Evolutionary conservation across 129 eudicot species (phyloP), one percentile per base, ranked within the genome.

Genomic region (Scalesia atractyloides): DNA sequence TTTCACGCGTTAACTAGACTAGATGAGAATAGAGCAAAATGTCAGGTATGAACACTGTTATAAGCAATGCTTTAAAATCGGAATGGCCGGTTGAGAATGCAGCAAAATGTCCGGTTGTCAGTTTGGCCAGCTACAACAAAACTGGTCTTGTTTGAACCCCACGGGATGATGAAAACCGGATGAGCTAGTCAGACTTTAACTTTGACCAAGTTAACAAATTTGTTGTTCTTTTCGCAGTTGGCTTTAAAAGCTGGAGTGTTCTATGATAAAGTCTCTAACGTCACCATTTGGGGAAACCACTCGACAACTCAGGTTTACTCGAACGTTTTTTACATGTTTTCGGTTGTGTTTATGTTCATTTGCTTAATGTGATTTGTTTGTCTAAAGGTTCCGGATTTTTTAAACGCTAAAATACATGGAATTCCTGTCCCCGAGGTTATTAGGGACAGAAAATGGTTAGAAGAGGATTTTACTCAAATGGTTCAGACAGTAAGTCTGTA

Each of bases 261-360:
- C 76, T 94, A 94, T 73, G 99, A 94, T 77, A 84, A 88, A 77
- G 97, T 94, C 9, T 94, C 99, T 15, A 94, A 94, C 36, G 83
- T 94, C 84, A 94, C 99, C 62, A 94, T 94, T 74, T 94, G 99
- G 99, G 99, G 99, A 48, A 94, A 94, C 82, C 99, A 94, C 89
- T 94, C 99, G 0, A 94, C 97, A 26, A 94, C 99, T 81, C 99
- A 94, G 96, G 97, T 90, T 16, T 17, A 20, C 71, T 70, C 2
- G 49, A 20, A 41, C 14, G 37, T 51, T 30, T 16, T 1, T 66
- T 41, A 1, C 5, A n/a, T 34, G n/a, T 37, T 17, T 10, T 18
- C 4, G 65, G 11, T 61, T 10, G 7, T 72, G 13, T 61, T 34
- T 14, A 16, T 41, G 19, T 64, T 65, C 64, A 62, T 50, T 48